These are phyloP conservation scores for Microstegium vimineum DNA, from an alignment of 176 grass and related monocot genomes.

Conservation along the genomic window DNA sequence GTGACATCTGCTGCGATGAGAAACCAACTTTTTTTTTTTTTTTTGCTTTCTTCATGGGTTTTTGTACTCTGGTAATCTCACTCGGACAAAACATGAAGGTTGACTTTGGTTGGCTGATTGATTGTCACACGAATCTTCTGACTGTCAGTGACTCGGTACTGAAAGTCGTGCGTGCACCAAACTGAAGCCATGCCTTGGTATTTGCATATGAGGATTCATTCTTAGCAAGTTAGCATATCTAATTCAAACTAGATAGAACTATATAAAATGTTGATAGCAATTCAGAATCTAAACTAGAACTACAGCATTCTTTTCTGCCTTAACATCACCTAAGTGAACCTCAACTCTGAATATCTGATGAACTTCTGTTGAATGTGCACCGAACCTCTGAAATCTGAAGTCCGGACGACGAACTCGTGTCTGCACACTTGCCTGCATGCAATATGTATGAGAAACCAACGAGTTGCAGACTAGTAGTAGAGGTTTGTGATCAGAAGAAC, in stretches of 20 bases:
- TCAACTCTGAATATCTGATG: background rate
- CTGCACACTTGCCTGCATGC: background rate
- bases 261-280: background rate
- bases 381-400: background rate
- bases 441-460: too few species aligned
- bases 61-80: constrained; percentile 13
- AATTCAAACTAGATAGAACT: background rate
- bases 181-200: background rate
- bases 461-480: too few species aligned
- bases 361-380: background rate
- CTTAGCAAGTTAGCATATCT: background rate
- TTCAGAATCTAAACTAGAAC: background rate
- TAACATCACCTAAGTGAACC: background rate
- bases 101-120: background rate
- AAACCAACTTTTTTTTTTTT: too few species aligned
- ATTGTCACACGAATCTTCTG: background rate
- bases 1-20: background rate
- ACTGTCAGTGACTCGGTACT: background rate
- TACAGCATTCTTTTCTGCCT: background rate
- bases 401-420: background rate
- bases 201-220: background rate
- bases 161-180: background rate
- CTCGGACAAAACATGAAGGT: background rate
- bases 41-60: background rate
- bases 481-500: too few species aligned